These are phyloP conservation scores for Oldenlandia corymbosa DNA, from an alignment of 257 asterid genomes.

Conservation along the genomic window DNA sequence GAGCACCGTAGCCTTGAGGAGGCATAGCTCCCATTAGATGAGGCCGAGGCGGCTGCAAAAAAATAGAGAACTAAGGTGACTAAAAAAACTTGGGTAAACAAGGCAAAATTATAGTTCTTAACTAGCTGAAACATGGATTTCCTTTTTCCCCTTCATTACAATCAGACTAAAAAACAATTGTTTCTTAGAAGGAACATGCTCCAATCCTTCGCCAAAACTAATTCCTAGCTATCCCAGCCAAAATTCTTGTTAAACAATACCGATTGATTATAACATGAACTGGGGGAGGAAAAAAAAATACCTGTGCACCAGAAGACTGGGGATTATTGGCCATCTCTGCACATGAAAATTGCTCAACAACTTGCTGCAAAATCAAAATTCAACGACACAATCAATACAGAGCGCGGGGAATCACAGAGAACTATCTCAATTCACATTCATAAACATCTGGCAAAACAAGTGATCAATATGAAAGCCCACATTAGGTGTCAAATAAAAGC, in stretches of 20 bases:
- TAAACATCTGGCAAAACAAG: neutral
- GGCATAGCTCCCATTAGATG: slow-evolving; percentile 65
- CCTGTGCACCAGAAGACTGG: slow-evolving; percentile 85
- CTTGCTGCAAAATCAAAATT: slow-evolving; percentile 22
- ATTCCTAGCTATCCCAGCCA: neutral
- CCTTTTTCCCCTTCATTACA: neutral
- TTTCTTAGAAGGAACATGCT: neutral
- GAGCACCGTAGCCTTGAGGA: slow-evolving; percentile 55
- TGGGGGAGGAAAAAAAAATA: slow-evolving; percentile 22
- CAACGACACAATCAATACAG: neutral
- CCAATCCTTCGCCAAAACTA: neutral
- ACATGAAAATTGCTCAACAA: slow-evolving; percentile 15
- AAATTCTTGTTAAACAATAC: neutral
- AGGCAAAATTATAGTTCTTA: neutral
- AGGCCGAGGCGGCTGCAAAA: slow-evolving; percentile 50
- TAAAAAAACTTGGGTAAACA: slow-evolving; percentile 7
- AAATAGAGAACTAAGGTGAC: slow-evolving; percentile 15
- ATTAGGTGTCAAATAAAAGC: neutral
- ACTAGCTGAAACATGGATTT: neutral
- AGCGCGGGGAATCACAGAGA: neutral
- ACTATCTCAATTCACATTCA: neutral
- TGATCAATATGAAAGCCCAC: neutral
- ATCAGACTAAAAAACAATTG: neutral
- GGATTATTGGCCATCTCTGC: slow-evolving; percentile 63
- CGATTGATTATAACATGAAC: too few species aligned